Base-by-base conservation (phyloP, 2,329 filamentous ascomycete species). In the Macroventuria anomochaeta region DNA sequence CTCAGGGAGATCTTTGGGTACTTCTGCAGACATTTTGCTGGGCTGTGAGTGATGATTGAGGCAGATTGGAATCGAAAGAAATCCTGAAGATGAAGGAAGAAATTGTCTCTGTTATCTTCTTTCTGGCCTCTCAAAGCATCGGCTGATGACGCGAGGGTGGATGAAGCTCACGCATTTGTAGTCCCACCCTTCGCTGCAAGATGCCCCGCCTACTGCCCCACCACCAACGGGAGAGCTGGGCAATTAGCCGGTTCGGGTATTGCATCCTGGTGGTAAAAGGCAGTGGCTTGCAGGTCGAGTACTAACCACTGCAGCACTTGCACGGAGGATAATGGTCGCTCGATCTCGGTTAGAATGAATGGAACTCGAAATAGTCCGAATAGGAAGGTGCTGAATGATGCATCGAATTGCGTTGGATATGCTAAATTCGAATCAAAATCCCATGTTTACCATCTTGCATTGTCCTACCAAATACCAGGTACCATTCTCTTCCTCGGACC, bases 1-100 rank as follows among this genome's bases (percentile, higher is more conserved):
- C 56, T 78, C 75, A 3, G 77, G 74, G 7, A 77, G 60, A 25
- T 68, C 59, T 31, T 55, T 48, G 18, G 62, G 62, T 18, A 42
- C 46, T 57, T 58, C 50, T 20, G 53, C 11, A 36, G 51, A 44
- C 51, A 43, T 53, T 8, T 49, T 53, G 57, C 17, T 42, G 18
- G 13, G 12, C n/a, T 23, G 6, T 37, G 23, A 3, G 18, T 5
- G 33, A 8, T 15, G 18, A 2, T 3, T 10, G 1, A 5, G 21
- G 2, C n/a, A 31, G 17, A 5, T 3, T 29, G 2, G 18, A 5
- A 18, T 18, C 33, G 5, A 5, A n/a, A 15, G 20, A 13, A 17
- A 25, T 11, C 20, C 7, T n/a, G 13, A 21, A 13, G 2, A 6
- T 17, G n/a, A 21, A 38, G 21, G 10, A 40, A 3, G 12, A 21